Evolutionary conservation across 192 early-diverging fungal genomes (phyloP), one percentile per base, ranked within the genome.

Genomic region (Coemansia furcata): DNA sequence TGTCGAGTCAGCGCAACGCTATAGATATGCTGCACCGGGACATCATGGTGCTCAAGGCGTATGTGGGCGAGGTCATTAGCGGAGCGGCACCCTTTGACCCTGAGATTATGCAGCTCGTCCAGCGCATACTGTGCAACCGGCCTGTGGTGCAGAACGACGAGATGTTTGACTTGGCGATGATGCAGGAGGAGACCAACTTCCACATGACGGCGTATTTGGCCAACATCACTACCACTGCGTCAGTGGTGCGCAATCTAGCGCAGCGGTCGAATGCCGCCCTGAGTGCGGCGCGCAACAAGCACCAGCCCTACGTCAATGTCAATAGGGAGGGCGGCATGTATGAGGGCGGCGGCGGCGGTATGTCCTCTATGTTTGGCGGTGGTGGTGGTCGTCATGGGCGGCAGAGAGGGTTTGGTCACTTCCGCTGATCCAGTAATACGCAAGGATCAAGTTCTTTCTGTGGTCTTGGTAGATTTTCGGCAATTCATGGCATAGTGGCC

Each of bases 171-270:
- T 62, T 74, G 71, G 80, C 80, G 1, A 69, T 68, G 72, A 52
- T 62, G 44, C 80, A 82, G 49, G 80, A 82, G 66, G 75, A 77
- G 50, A 82, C 80, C 17, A 77, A 82, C 66, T 82, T 42, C 72
- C 71, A 77, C 39, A 43, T 82, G 65, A 54, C 63, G 6, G 19
- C 67, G 54, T 77, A 82, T 23, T 39, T 82, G 62, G 57, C 68
- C 10, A 57, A 35, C 23, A 60, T 77, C 23, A 82, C 80, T 8
- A 61, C 36, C 39, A 75, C 69, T 0, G 75, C 60, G 5, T 55
- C 66, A 7, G 37, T 49, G 6, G 80, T 82, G 58, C 74, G 80
- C 47, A 65, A 54, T 26, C 49, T 82, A 63, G 71, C 80, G 38
- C 67, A 69, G 43, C 54, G 72, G 11, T 67, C 80, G 36, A 82